phyloP scores from a whole-genome alignment of 768 basidiomycete genomes.

The Amanita molliuscula region DNA sequence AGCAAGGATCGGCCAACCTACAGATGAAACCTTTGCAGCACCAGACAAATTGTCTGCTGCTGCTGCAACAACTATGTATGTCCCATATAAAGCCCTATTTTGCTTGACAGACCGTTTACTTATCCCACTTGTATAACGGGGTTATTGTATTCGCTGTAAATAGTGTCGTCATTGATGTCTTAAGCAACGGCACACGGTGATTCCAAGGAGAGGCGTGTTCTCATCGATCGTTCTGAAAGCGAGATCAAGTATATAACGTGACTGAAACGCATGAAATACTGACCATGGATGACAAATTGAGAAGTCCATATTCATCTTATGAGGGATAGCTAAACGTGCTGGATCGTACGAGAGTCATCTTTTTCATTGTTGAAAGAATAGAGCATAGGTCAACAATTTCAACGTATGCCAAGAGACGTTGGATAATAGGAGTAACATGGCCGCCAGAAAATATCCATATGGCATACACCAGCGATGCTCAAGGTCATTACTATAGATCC shows the following conservation, averaged over 20 bases:
- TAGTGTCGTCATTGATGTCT: too few species aligned
- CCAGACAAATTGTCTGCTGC: background rate
- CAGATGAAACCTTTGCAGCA: background rate
- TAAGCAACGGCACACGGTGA: too few species aligned
- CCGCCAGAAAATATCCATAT: too few species aligned
- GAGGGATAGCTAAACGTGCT: too few species aligned
- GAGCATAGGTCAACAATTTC: too few species aligned
- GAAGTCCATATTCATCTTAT: background rate
- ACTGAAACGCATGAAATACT: background rate
- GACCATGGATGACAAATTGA: background rate
- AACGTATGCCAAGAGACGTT: too few species aligned
- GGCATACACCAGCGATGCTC: too few species aligned
- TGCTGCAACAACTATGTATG: background rate
- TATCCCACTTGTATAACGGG: background rate
- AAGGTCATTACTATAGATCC: too few species aligned
- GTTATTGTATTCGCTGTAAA: too few species aligned
- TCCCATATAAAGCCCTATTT: background rate
- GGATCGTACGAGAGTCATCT: too few species aligned
- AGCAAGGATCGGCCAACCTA: background rate
- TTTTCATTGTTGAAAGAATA: too few species aligned
- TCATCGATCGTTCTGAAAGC: background rate
- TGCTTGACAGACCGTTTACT: background rate
- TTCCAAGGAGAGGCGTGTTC: background rate
- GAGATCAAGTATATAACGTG: background rate
- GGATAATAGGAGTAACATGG: too few species aligned